Conservation (phyloP, 139 green algal species). For the Chlamydomonas schloesseri region DNA sequence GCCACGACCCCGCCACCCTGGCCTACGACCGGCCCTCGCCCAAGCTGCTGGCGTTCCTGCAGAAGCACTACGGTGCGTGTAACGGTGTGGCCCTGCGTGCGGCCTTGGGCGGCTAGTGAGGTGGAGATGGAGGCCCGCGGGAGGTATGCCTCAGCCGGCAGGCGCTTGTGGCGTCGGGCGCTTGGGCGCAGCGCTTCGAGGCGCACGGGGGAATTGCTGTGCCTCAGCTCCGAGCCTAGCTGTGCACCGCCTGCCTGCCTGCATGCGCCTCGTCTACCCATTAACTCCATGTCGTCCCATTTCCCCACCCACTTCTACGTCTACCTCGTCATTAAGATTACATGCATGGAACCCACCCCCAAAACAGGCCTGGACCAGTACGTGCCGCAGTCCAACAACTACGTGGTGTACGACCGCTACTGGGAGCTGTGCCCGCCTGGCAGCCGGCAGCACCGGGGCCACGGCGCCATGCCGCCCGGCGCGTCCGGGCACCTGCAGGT, state of each 20-base stretch:
- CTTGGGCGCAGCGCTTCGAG: no score
- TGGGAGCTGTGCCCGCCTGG: conserved; percentile 40
- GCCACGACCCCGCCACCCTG: conserved; percentile 50
- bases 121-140: no score
- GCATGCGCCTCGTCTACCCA: no score
- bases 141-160: no score
- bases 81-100: not conserved
- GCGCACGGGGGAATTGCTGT: no score
- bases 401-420: conserved; percentile 72
- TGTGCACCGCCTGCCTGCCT: no score
- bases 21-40: conserved; percentile 82
- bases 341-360: no score
- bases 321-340: no score
- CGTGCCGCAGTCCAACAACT: conserved; percentile 81
- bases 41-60: conserved; percentile 81
- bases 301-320: not conserved
- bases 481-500: not conserved
- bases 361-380: conserved; percentile 68
- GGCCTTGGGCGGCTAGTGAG: no score
- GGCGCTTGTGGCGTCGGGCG: no score
- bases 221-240: no score
- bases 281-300: no score
- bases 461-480: not conserved
- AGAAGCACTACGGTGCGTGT: conserved; percentile 73
- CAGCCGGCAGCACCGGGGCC: not conserved